Base-by-base conservation (phyloP, 805 yeast species). In the Sugiyamaella mastotermitis region DNA sequence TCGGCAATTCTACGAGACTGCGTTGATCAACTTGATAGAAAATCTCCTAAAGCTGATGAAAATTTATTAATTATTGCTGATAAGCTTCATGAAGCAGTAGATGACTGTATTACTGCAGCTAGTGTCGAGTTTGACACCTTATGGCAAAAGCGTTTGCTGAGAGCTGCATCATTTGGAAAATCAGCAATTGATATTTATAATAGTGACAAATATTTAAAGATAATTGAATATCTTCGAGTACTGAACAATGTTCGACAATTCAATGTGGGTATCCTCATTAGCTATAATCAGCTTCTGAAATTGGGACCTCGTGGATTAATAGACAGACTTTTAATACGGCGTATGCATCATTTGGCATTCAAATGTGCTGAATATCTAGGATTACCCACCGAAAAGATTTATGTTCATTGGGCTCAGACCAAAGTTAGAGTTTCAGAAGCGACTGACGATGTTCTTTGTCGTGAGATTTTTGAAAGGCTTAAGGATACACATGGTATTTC, bases 111-210 rank as follows among this genome's bases (percentile, higher is more conserved):
- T 3, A 61, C 69, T 1, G 94, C 94, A 0, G 81, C 95, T 1
- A 58, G 76, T 3, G 80, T 78, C 38, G 97, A 90, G 51, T 77
- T 85, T 50, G 85, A 79, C 44, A 72, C 83, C 0, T 65, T 68
- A 37, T 74, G 88, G 80, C 98, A 92, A 51, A 87, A 86, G 56
- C 74, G 73, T 35, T 62, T 90, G 7, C 60, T 92, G 26, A 71
- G 76, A 37, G 95, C 96, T 1, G 95, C 88, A 0, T 67, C 83
- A 0, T 84, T 88, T 61, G 98, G 97, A 1, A 92, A 90, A 50
- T 69, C 83, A 0, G 53, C 71, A 28, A 54, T 71, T 31, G 74
- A 71, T 6, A 53, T 66, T 3, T 74, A 69, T 49, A 79, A 78
- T 52, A 66, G 87, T 3, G 74, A 74, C 41, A 61, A 66, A 32